Evolutionary conservation across 1,139 yeast genomes (phyloP).

Genomic region (Pichia sp.): DNA sequence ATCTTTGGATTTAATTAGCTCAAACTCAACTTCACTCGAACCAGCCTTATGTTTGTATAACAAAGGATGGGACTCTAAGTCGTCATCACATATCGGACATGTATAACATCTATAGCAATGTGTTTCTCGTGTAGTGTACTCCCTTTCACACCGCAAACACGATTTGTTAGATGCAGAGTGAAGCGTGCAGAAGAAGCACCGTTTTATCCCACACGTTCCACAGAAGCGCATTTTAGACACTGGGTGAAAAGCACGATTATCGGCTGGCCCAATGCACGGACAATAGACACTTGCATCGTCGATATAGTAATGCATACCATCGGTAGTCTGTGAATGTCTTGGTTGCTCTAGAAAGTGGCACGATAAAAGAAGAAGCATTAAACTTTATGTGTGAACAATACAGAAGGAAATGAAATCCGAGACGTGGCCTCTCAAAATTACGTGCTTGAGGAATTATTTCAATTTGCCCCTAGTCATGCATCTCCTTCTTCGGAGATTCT

Average conservation of each 20-base stretch:
- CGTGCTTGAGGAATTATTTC: neutral
- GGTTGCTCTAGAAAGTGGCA: too few species aligned
- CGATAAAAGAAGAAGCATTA: too few species aligned
- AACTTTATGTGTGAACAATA: neutral
- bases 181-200: slow-evolving; percentile 24
- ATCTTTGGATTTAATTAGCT: slow-evolving; percentile 9
- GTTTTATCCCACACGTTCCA: slow-evolving; percentile 20
- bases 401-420: neutral
- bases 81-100: slow-evolving; percentile 27
- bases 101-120: slow-evolving; percentile 28
- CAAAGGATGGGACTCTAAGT: slow-evolving; percentile 14
- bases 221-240: slow-evolving; percentile 24
- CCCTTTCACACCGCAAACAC: slow-evolving; percentile 18
- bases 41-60: neutral
- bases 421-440: slow-evolving; percentile 7
- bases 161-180: neutral
- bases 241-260: slow-evolving; percentile 14
- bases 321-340: neutral
- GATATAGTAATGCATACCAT: slow-evolving; percentile 5
- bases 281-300: slow-evolving; percentile 8
- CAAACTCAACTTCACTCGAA: neutral
- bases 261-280: slow-evolving; percentile 12
- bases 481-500: neutral
- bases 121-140: slow-evolving; percentile 1
- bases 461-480: neutral